These are phyloP conservation scores for Solanum chilense DNA, from an alignment of 257 asterid genomes.

Conservation along the genomic window DNA sequence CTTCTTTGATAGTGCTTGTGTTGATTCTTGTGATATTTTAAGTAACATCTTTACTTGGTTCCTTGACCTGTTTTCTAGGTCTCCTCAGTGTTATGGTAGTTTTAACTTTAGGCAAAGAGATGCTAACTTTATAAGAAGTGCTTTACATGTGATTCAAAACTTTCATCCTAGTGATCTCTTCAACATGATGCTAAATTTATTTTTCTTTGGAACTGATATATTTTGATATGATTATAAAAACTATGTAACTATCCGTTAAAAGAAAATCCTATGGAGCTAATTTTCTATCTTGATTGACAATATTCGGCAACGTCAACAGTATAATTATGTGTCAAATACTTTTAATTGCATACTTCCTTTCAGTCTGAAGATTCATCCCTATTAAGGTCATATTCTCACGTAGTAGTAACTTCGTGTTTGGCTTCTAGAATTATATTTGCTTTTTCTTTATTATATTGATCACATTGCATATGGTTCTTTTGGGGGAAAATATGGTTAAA, in stretches of 20 bases:
- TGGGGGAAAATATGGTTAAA: neutral
- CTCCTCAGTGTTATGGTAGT: neutral
- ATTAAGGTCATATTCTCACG: neutral
- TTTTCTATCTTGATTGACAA: neutral
- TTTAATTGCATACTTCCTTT: neutral
- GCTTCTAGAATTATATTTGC: neutral
- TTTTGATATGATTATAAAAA: neutral
- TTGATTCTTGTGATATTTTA: neutral
- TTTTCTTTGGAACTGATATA: neutral
- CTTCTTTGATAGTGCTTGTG: neutral
- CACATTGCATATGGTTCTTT: neutral
- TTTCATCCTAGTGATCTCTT: neutral
- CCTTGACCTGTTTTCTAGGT: neutral
- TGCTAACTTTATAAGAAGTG: neutral
- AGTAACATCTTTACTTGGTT: neutral
- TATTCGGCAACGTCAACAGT: neutral
- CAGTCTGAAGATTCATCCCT: neutral
- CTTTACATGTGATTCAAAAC: neutral
- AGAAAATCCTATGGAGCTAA: neutral
- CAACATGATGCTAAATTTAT: neutral
- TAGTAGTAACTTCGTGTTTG: neutral
- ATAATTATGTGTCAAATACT: neutral
- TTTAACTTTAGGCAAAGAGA: neutral
- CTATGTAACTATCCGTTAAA: neutral
- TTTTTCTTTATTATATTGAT: neutral